Percentiles rank a stretch among this genome's conserved stretches.
phyloP scores from a whole-genome alignment of 176 grass and related monocot species.

The Cenchrus fungigraminus region DNA sequence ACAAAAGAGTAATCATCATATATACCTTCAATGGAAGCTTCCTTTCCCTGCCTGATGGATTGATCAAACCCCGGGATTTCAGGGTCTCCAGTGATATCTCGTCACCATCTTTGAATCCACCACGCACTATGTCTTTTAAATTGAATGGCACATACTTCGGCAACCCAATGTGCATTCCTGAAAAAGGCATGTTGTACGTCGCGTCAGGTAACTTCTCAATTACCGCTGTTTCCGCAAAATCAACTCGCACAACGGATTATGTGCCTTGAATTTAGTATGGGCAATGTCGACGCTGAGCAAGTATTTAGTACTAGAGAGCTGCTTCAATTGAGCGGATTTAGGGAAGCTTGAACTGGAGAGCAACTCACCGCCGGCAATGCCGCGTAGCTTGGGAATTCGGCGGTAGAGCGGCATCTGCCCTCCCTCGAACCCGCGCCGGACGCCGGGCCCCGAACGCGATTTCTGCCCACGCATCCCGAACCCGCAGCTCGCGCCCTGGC shows the following conservation, averaged over 20 bases:
- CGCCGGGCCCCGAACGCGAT: conserved; percentile 83
- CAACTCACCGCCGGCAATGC: conserved; percentile 82
- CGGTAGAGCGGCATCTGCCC: conserved; percentile 98
- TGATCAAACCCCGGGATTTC: conserved; percentile 79
- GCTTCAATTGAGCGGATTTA: conserved; percentile 3
- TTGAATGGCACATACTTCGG: conserved; percentile 93
- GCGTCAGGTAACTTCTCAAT: conserved; percentile 27
- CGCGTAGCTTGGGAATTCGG: conserved; percentile 87
- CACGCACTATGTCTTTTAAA: conserved; percentile 75
- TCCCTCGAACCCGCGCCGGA: conserved; percentile 92
- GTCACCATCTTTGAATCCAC: conserved; percentile 87
- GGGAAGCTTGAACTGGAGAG: conserved; percentile 17
- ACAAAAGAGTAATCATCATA: background rate
- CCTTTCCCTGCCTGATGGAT: conserved; percentile 91
- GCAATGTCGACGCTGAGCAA: background rate
- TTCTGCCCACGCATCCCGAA: conserved; percentile 97
- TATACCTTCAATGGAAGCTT: conserved; percentile 90
- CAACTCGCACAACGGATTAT: background rate
- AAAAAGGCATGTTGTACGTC: conserved; percentile 40
- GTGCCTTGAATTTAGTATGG: background rate
- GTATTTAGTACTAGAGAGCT: background rate
- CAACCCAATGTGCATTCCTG: conserved; percentile 92
- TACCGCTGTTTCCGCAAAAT: background rate
- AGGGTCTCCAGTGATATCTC: conserved; percentile 85
- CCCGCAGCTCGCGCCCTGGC: conserved; percentile 94